Conservation (phyloP, 495 filamentous ascomycete genomes). For the Xylaria longipes region DNA sequence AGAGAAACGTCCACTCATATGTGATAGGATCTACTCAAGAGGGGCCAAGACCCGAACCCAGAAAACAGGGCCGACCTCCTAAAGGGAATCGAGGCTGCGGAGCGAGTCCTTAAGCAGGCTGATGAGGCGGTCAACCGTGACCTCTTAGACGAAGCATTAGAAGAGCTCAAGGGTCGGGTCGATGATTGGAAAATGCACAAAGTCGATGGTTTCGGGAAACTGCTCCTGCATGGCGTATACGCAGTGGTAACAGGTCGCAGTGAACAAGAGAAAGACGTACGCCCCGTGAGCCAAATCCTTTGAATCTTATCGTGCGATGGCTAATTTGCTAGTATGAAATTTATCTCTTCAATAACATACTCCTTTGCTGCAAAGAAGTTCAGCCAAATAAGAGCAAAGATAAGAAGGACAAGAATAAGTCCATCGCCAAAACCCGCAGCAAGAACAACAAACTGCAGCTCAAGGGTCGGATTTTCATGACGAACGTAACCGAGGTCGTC, state of each 20-base stretch:
- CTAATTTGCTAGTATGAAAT: slow-evolving; percentile 80
- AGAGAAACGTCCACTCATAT: slow-evolving; percentile 7
- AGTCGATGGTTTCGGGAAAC: slow-evolving; percentile 86
- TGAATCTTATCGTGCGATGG: slow-evolving; percentile 11
- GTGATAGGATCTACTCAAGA: slow-evolving; percentile 81
- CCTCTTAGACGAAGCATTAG: slow-evolving; percentile 76
- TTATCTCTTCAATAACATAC: slow-evolving; percentile 93
- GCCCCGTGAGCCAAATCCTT: slow-evolving; percentile 38
- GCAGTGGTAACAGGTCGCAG: slow-evolving; percentile 88
- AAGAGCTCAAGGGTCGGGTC: slow-evolving; percentile 81
- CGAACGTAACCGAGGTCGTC: slow-evolving; percentile 94
- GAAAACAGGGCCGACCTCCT: slow-evolving; percentile 70
- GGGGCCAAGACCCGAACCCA: slow-evolving; percentile 66
- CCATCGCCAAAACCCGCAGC: slow-evolving; percentile 65
- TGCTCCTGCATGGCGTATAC: slow-evolving; percentile 91
- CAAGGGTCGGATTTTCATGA: slow-evolving; percentile 98
- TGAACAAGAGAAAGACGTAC: slow-evolving; percentile 84
- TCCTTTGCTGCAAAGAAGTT: slow-evolving; percentile 97
- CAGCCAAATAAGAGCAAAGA: slow-evolving; percentile 85
- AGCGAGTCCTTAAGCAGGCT: slow-evolving; percentile 77
- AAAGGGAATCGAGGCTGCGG: slow-evolving; percentile 75
- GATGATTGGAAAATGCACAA: slow-evolving; percentile 97
- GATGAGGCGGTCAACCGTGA: slow-evolving; percentile 91
- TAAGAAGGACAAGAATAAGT: slow-evolving; percentile 63
- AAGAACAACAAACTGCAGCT: slow-evolving; percentile 85